Evolutionary conservation across 257 asterid genomes (phyloP).

Genomic region (Lavandula angustifolia): DNA sequence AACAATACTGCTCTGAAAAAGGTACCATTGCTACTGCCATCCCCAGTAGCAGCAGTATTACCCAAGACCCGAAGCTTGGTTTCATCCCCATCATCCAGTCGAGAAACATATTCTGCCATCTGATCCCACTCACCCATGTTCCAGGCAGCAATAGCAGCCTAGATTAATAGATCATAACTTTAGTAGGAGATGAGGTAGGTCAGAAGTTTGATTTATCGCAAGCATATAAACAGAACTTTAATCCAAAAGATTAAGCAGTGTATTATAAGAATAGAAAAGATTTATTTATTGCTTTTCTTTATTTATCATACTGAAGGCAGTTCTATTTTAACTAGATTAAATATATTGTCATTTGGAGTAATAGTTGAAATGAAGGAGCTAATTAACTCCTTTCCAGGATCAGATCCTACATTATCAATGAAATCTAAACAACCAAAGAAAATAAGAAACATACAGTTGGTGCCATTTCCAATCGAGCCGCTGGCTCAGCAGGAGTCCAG

Average conservation of each 20-base stretch:
- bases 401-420: constrained; percentile 3
- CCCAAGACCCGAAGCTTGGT: constrained; percentile 86
- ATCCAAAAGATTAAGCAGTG: neutral
- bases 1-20: constrained; percentile 87
- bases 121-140: constrained; percentile 99
- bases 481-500: constrained; percentile 99
- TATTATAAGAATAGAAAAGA: constrained; percentile 15
- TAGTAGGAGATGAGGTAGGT: constrained; percentile 21
- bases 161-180: constrained; percentile 30
- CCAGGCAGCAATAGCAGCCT: constrained; percentile 99
- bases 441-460: constrained; percentile 68
- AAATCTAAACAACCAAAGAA: neutral
- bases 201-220: neutral
- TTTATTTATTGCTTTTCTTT: constrained; percentile 1
- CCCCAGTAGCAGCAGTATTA: constrained; percentile 92
- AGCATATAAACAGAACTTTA: constrained; percentile 8
- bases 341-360: constrained; percentile 15
- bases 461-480: constrained; percentile 99
- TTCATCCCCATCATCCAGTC: constrained; percentile 98
- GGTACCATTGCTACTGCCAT: constrained; percentile 94
- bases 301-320: constrained; percentile 7
- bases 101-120: constrained; percentile 96
- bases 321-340: neutral
- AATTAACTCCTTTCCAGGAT: constrained; percentile 8
- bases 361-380: constrained; percentile 24